Evolutionary conservation across 2,329 filamentous ascomycete species (phyloP), one percentile per base, ranked within the genome.

Genomic region (Annulohypoxylon truncatum): DNA sequence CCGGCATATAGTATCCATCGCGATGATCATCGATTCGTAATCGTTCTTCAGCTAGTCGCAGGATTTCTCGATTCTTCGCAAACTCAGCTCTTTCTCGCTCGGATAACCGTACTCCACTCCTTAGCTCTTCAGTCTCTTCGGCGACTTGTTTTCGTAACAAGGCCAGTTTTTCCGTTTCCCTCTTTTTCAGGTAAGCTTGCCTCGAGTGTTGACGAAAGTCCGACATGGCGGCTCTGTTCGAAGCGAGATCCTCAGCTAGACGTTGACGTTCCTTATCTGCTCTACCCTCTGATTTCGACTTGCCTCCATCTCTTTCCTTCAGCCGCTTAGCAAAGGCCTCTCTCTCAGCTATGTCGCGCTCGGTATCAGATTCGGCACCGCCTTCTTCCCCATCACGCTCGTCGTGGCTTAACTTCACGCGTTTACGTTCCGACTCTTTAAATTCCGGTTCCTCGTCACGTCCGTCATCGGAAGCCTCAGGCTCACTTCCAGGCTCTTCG

Each of bases 121-220:
- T 86, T 56, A 96, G 79, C 77, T 97, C 94, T 20, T 90, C 89
- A 0, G 90, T 90, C 77, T 99, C 96, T 72, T 98, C 95, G 0
- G 89, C 89, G 1, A 99, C 96, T 75, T 98, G 95, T 74, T 92
- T 93, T 29, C 94, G 88, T 52, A 99, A 81, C n/a, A 99, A 81
- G 0, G 92, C 92, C 13, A 99, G 81, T 65, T 93, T 89, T 78
- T 98, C 93, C 0, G 91, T 84, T 77, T 97, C 94, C 68, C 96
- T 87, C 82, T 99, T 98, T 79, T 94, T 93, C 28, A 99, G 84
- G 76, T 99, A 99, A 71, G 96, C 91, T 76, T 97, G 94, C 66
- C 96, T 88, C 2, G 94, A 97, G 29, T 93, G 88, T 74, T 96
- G 84, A 42, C 96, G 87, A 15, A 97, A 80, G 66, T 96, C 94